Evolutionary conservation across 192 early-diverging fungal genomes (phyloP).

Genomic region (Podila epicladia): DNA sequence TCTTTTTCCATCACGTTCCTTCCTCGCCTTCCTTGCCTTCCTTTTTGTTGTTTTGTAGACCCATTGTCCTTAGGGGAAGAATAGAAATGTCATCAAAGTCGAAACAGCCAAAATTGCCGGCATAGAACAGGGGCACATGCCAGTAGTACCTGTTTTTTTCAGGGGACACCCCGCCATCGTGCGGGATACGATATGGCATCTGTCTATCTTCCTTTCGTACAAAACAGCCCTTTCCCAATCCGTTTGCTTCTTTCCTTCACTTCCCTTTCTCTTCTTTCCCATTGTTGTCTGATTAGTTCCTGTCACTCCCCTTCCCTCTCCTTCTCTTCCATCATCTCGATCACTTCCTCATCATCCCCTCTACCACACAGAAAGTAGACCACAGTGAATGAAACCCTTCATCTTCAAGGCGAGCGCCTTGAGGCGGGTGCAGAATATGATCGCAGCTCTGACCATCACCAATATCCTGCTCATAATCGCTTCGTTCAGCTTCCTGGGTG

Average conservation of each 20-base stretch:
- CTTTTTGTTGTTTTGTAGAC: not conserved
- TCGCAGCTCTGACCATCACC: not conserved
- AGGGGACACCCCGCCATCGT: too few species aligned
- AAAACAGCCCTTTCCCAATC: too few species aligned
- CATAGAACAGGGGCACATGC: too few species aligned
- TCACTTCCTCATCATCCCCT: not conserved
- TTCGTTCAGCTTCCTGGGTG: not conserved
- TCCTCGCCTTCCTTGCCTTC: not conserved
- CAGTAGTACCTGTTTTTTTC: too few species aligned
- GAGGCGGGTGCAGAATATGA: not conserved
- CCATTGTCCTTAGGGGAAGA: not conserved
- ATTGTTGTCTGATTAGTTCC: too few species aligned
- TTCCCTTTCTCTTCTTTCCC: too few species aligned
- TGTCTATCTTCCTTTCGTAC: too few species aligned
- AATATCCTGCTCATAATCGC: not conserved
- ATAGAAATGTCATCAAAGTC: too few species aligned
- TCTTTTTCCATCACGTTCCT: not conserved
- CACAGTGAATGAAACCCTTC: not conserved
- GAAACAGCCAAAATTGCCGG: too few species aligned
- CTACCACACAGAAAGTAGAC: too few species aligned
- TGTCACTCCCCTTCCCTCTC: not conserved
- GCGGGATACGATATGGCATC: too few species aligned
- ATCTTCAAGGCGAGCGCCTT: not conserved
- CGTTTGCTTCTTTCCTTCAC: too few species aligned
- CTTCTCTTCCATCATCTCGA: not conserved